phyloP scores from a whole-genome alignment of 306 rosid species.

The Datisca glomerata region DNA sequence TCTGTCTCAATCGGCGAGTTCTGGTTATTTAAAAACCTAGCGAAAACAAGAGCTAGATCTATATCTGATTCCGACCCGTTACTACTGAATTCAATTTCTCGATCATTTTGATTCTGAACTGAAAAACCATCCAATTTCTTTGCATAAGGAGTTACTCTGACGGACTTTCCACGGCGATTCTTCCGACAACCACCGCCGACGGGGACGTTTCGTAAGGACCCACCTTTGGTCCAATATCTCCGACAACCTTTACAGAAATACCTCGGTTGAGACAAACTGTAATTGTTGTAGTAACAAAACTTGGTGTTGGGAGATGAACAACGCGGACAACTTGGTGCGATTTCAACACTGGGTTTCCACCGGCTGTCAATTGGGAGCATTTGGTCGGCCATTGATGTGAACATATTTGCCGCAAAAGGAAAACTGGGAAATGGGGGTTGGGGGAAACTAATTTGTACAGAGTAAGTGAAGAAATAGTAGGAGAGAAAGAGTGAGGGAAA shows the following conservation, averaged over 20 bases:
- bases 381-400: background rate
- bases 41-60: constrained; percentile 70
- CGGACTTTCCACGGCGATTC: constrained; percentile 32
- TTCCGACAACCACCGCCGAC: constrained; percentile 76
- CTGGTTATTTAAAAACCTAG: constrained; percentile 44
- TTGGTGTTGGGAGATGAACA: constrained; percentile 87
- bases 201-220: constrained; percentile 74
- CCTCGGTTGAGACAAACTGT: constrained; percentile 86
- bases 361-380: background rate
- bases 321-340: constrained; percentile 78
- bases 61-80: constrained; percentile 30
- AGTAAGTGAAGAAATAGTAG: background rate
- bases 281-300: constrained; percentile 95
- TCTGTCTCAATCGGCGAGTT: background rate
- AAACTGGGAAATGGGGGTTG: background rate
- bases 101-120: background rate
- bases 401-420: background rate
- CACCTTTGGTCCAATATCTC: constrained; percentile 95
- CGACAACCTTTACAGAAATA: constrained; percentile 81
- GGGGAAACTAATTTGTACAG: background rate
- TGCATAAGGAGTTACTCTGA: background rate
- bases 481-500: too few relatives aligned
- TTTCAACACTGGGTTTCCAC: constrained; percentile 52
- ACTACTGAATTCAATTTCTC: constrained; percentile 3
- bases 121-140: constrained; percentile 1